These are phyloP conservation scores for Kodamaea restingae DNA, from an alignment of 805 yeast species.

Conservation along the genomic window DNA sequence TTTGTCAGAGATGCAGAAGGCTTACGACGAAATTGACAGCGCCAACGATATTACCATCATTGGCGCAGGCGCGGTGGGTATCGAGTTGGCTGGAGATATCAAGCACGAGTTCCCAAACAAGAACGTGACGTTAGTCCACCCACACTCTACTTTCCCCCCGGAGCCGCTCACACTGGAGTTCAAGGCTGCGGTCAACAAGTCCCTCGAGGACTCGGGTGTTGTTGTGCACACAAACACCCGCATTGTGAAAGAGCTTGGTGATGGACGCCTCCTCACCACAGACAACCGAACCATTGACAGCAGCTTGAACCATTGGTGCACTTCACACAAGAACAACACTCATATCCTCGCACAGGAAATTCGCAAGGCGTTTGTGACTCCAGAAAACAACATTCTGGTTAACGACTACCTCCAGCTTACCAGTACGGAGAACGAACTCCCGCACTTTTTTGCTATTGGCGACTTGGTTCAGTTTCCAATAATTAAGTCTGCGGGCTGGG, in stretches of 20 bases:
- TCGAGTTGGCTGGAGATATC: constrained; percentile 41
- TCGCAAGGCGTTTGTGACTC: constrained; percentile 21
- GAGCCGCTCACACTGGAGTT: constrained; percentile 33
- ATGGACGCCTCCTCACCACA: constrained; percentile 24
- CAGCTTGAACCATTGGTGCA: constrained; percentile 35
- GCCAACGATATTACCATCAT: constrained; percentile 40
- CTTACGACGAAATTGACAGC: constrained; percentile 25
- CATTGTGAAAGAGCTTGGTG: constrained; percentile 23
- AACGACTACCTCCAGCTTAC: constrained; percentile 36
- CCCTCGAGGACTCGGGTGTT: constrained; percentile 26
- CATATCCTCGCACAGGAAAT: constrained; percentile 21
- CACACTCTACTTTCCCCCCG: constrained; percentile 34
- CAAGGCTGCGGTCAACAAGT: constrained; percentile 21
- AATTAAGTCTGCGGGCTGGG: constrained; percentile 45
- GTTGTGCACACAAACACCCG: constrained; percentile 28
- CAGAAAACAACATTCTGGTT: constrained; percentile 27
- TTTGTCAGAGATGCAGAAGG: constrained; percentile 39
- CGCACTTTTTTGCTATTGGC: constrained; percentile 34
- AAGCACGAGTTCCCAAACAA: constrained; percentile 30
- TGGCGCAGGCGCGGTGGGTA: constrained; percentile 44
- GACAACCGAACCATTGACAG: constrained; percentile 25
- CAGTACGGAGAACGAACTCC: constrained; percentile 14
- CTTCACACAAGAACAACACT: constrained; percentile 30
- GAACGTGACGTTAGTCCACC: constrained; percentile 36
- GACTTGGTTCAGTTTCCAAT: constrained; percentile 38